phyloP scores from a whole-genome alignment of 768 basidiomycete genomes.

The Trametes cubensis region DNA sequence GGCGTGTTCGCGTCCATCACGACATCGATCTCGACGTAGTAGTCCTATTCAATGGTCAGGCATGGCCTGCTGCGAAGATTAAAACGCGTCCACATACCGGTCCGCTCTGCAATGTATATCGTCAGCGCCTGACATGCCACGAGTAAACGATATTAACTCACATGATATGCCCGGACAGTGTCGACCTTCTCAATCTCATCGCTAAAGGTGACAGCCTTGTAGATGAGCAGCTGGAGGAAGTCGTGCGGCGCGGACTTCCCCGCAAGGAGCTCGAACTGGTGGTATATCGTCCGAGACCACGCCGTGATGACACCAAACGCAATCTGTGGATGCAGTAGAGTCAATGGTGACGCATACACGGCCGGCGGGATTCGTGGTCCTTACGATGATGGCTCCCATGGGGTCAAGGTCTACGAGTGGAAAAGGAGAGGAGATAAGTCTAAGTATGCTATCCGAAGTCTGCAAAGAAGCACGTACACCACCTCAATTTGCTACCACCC shows the following conservation, averaged over 20 bases:
- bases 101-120: conserved; percentile 55
- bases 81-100: conserved; percentile 49
- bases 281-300: conserved; percentile 77
- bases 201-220: conserved; percentile 90
- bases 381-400: conserved; percentile 72
- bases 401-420: conserved; percentile 66
- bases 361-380: conserved; percentile 29
- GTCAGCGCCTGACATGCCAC: background rate
- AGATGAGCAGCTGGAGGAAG: conserved; percentile 87
- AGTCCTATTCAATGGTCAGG: conserved; percentile 47
- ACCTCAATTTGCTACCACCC: conserved; percentile 75
- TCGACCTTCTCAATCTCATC: conserved; percentile 86
- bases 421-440: no score
- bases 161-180: conserved; percentile 92
- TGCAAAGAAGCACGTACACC: conserved; percentile 62
- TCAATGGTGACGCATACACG: conserved; percentile 7
- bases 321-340: conserved; percentile 52
- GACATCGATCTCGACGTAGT: conserved; percentile 94
- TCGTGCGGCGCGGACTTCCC: conserved; percentile 92
- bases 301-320: conserved; percentile 75
- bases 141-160: conserved; percentile 39
- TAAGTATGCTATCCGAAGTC: background rate
- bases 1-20: conserved; percentile 91
- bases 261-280: conserved; percentile 83
- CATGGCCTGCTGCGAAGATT: background rate